Conservation (phyloP, 208 protist genomes). For the Leishmania mexicana region DNA sequence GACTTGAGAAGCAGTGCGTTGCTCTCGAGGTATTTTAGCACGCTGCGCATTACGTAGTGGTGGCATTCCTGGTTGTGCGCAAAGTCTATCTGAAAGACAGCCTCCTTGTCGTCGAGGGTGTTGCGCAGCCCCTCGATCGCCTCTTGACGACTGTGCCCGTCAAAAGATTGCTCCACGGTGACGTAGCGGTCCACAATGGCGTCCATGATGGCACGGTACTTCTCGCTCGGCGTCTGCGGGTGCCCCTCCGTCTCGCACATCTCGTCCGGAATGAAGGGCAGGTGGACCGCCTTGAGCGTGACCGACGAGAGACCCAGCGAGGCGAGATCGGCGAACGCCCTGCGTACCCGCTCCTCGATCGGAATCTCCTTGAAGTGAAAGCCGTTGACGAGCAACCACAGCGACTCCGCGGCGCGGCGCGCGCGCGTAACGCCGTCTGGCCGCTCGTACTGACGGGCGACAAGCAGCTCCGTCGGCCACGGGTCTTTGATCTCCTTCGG, state of each 20-base stretch:
- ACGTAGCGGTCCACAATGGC: constrained; percentile 80
- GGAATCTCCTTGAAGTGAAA: constrained; percentile 69
- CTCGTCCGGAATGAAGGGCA: constrained; percentile 45
- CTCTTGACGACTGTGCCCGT: constrained; percentile 65
- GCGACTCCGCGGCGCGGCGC: constrained; percentile 60
- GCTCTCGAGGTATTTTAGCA: constrained; percentile 61
- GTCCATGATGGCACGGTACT: constrained; percentile 54
- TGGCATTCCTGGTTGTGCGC: constrained; percentile 79
- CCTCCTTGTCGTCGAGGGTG: constrained; percentile 32
- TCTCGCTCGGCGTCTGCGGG: constrained; percentile 58
- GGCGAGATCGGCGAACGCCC: constrained; percentile 63
- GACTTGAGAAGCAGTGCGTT: constrained; percentile 70
- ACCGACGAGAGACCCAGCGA: constrained; percentile 73
- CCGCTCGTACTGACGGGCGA: constrained; percentile 54
- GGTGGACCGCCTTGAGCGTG: constrained; percentile 49
- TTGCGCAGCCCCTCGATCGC: constrained; percentile 71
- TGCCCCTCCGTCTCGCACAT: constrained; percentile 12
- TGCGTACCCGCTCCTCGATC: constrained; percentile 50
- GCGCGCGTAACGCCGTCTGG: constrained; percentile 65
- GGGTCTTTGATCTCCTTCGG: constrained; percentile 59
- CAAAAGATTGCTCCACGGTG: constrained; percentile 64
- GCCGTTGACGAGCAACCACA: constrained; percentile 74
- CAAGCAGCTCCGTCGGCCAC: constrained; percentile 64
- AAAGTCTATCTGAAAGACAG: constrained; percentile 70
- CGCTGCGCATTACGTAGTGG: constrained; percentile 59